Evolutionary conservation across 176 grass and related monocot species (phyloP).

Genomic region (Carex parvula): DNA sequence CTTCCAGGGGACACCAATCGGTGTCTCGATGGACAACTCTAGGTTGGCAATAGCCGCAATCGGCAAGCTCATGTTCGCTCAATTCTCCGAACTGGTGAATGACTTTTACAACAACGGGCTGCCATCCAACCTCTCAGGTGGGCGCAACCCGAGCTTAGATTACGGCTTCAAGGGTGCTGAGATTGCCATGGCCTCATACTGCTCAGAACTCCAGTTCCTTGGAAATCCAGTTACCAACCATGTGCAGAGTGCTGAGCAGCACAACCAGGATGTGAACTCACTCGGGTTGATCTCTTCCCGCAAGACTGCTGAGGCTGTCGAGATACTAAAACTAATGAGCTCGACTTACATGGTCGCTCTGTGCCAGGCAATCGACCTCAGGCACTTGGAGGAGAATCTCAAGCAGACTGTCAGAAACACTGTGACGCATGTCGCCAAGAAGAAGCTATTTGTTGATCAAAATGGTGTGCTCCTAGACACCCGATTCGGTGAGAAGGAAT

Average conservation of each 20-base stretch:
- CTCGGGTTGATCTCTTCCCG: slow-evolving; percentile 80
- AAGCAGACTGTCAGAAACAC: slow-evolving; percentile 66
- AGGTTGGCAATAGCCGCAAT: slow-evolving; percentile 76
- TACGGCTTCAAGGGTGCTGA: slow-evolving; percentile 94
- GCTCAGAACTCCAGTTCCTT: slow-evolving; percentile 91
- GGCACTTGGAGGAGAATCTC: slow-evolving; percentile 87
- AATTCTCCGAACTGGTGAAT: slow-evolving; percentile 92
- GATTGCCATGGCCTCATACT: slow-evolving; percentile 95
- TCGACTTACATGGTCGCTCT: slow-evolving; percentile 74
- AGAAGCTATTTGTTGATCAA: slow-evolving; percentile 49
- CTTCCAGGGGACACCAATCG: slow-evolving; percentile 93
- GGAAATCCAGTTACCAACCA: slow-evolving; percentile 94
- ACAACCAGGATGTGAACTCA: slow-evolving; percentile 97
- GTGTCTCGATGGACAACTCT: slow-evolving; percentile 97
- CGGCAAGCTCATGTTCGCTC: slow-evolving; percentile 92
- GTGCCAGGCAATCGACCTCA: slow-evolving; percentile 74
- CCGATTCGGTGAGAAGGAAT: slow-evolving; percentile 76
- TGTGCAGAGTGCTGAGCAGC: slow-evolving; percentile 96
- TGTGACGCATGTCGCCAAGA: slow-evolving; percentile 66
- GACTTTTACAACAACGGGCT: slow-evolving; percentile 98
- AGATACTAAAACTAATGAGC: slow-evolving; percentile 83
- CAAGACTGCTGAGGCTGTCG: slow-evolving; percentile 87
- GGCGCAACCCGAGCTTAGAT: slow-evolving; percentile 88
- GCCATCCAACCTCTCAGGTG: slow-evolving; percentile 78
- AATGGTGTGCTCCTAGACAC: slow-evolving; percentile 56